These are phyloP conservation scores for Mycena chlorophos DNA, from an alignment of 768 basidiomycete genomes.

Conservation along the genomic window DNA sequence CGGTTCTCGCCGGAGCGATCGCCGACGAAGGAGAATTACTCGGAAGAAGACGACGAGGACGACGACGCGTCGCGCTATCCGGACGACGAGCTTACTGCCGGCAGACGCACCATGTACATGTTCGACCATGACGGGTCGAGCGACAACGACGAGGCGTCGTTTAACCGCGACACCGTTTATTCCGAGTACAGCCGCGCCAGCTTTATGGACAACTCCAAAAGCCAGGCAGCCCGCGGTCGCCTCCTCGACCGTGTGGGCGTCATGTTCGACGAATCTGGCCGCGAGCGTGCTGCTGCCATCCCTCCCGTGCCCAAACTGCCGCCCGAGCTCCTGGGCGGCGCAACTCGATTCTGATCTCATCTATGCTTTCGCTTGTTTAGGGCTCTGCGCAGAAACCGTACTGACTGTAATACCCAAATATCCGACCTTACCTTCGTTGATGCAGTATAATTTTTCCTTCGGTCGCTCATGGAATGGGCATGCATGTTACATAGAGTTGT, in stretches of 20 bases:
- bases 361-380: not conserved
- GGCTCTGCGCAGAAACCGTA: not conserved
- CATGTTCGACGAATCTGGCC: conserved; percentile 46
- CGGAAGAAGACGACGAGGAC: conserved; percentile 12
- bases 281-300: conserved; percentile 31
- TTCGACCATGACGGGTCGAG: conserved; percentile 24
- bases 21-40: not conserved
- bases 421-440: not conserved
- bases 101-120: conserved; percentile 28
- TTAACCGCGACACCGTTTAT: conserved; percentile 38
- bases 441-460: not conserved
- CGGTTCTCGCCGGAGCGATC: conserved; percentile 6
- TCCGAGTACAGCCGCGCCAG: conserved; percentile 53
- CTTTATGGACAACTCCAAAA: conserved; percentile 54
- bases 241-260: conserved; percentile 54
- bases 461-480: not conserved
- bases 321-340: conserved; percentile 25
- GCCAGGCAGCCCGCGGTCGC: conserved; percentile 47
- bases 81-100: conserved; percentile 24
- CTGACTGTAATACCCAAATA: not conserved
- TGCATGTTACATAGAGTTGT: not conserved
- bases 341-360: not conserved
- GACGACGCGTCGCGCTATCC: conserved; percentile 29
- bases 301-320: conserved; percentile 51
- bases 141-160: not conserved